Conservation (phyloP, 306 rosid genomes). For the Oemleria cerasiformis region DNA sequence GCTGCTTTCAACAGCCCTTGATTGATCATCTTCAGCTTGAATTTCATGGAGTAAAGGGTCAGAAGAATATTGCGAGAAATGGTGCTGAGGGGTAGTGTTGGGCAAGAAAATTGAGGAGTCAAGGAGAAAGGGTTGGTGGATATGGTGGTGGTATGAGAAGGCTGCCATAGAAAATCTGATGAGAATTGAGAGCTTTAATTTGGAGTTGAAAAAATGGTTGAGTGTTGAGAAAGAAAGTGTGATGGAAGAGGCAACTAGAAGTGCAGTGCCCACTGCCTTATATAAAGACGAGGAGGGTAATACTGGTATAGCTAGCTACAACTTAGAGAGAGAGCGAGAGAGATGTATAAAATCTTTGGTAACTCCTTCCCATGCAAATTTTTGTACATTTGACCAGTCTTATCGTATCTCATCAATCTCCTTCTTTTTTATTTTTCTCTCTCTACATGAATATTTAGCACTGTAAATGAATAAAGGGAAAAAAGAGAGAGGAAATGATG, state of each 20-base stretch:
- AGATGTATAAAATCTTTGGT: slow-evolving; percentile 9
- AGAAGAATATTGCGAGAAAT: slow-evolving; percentile 18
- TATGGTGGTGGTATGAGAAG: slow-evolving; percentile 39
- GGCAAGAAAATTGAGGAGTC: slow-evolving; percentile 50
- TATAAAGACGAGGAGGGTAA: slow-evolving; percentile 33
- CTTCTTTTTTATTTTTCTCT: slow-evolving; percentile 14
- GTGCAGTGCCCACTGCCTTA: slow-evolving; percentile 31
- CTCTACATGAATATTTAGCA: neutral
- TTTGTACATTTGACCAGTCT: slow-evolving; percentile 35
- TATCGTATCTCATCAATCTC: slow-evolving; percentile 19
- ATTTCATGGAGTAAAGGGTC: slow-evolving; percentile 20
- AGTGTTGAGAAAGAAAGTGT: slow-evolving; percentile 36
- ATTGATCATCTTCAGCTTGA: slow-evolving; percentile 12
- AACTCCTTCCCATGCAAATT: slow-evolving; percentile 25
- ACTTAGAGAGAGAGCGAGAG: too few relatives aligned
- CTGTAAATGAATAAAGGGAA: neutral
- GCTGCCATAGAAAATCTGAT: slow-evolving; percentile 59
- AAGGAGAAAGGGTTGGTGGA: slow-evolving; percentile 43
- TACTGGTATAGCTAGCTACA: too few relatives aligned
- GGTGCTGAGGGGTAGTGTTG: neutral
- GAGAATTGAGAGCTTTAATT: neutral
- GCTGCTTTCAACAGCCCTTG: slow-evolving; percentile 36
- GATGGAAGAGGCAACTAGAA: slow-evolving; percentile 38
- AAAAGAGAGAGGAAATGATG: neutral
- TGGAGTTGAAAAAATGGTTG: neutral